phyloP scores from a whole-genome alignment of 1,284 basidiomycete genomes.

The Sutorius eximius region DNA sequence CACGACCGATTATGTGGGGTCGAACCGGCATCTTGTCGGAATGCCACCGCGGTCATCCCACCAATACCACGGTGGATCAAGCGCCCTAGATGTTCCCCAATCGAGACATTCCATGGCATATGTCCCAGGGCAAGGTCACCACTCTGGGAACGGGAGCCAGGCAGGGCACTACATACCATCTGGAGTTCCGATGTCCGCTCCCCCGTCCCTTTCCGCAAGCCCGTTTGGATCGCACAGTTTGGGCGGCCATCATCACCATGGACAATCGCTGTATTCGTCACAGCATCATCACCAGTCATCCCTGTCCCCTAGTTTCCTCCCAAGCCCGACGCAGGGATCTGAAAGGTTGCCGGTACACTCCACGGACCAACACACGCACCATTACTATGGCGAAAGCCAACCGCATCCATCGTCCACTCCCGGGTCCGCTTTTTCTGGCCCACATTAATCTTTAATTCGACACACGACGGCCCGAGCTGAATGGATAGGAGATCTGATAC shows the following conservation, averaged over 20 bases:
- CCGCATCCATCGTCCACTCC: constrained; percentile 45
- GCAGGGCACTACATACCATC: constrained; percentile 44
- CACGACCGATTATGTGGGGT: constrained; percentile 25
- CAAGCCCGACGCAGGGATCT: constrained; percentile 32
- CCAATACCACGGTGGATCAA: constrained; percentile 26
- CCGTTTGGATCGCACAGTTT: constrained; percentile 44
- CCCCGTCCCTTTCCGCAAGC: constrained; percentile 46
- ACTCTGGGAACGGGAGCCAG: constrained; percentile 33
- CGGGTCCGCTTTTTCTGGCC: constrained; percentile 48
- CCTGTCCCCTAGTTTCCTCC: constrained; percentile 28
- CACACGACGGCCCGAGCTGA: neutral
- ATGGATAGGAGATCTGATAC: constrained; percentile 23
- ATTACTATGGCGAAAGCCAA: constrained; percentile 38
- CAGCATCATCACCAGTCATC: constrained; percentile 35
- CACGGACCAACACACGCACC: constrained; percentile 33
- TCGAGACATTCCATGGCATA: constrained; percentile 34
- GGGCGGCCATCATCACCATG: constrained; percentile 30
- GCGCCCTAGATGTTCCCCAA: constrained; percentile 28
- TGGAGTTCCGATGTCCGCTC: constrained; percentile 54
- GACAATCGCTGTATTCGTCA: constrained; percentile 32
- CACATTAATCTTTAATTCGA: constrained; percentile 46
- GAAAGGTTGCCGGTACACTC: constrained; percentile 36
- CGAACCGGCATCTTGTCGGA: constrained; percentile 35
- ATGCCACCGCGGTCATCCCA: constrained; percentile 31
- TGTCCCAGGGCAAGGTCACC: constrained; percentile 33